These are phyloP conservation scores for Pyrus betulifolia DNA, from an alignment of 306 rosid genomes.

Conservation along the genomic window DNA sequence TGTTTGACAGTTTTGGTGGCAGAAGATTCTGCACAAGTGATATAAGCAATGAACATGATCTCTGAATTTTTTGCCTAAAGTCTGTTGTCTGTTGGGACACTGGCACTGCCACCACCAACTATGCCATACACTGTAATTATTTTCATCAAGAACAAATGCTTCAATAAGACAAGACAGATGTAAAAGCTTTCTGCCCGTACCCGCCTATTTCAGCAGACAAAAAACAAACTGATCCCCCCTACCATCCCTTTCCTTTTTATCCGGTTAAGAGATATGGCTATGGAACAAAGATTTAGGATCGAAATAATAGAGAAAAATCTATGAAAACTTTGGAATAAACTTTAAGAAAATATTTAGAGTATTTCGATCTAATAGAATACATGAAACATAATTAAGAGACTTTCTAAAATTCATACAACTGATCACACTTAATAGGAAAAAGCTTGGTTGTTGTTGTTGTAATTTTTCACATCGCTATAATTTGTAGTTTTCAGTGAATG, in stretches of 20 bases:
- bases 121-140: not conserved
- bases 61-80: not conserved
- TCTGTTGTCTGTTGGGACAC: not conserved
- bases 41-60: not conserved
- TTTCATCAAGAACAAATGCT: not conserved
- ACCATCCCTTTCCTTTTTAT: not conserved
- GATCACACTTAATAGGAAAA: no score
- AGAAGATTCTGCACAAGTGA: not conserved
- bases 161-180: not conserved
- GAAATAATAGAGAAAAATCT: no score
- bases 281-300: no score
- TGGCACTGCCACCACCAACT: not conserved
- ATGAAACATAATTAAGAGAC: no score
- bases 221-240: not conserved
- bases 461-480: not conserved
- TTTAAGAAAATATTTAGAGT: no score
- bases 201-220: not conserved
- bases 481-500: not conserved
- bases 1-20: not conserved
- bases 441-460: no score
- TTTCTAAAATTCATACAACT: no score
- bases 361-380: no score
- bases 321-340: no score
- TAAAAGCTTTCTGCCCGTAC: not conserved
- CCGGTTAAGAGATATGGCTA: no score